Evolutionary conservation across 2,329 filamentous ascomycete genomes (phyloP), one percentile per base, ranked within the genome.

Genomic region (Fusarium pilosicola): DNA sequence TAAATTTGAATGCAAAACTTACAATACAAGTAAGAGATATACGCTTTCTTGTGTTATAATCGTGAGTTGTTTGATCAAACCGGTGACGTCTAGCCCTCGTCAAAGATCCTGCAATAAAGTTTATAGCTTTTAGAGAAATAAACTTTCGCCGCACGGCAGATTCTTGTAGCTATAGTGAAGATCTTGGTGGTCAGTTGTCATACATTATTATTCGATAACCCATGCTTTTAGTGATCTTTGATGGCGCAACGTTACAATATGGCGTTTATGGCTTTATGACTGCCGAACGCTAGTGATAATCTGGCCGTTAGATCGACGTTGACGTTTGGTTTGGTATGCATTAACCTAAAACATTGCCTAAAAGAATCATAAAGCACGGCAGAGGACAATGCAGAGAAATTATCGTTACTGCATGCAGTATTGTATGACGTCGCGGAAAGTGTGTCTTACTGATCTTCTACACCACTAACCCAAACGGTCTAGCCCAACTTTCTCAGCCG

Each of bases 1-100:
- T 17, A 3, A 3, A 9, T 4, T 8, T 3, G 1, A 30, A 11
- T 9, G 15, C 0, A 17, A 17, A 8, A 3, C 26, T 12, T 9
- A 3, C 10, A 30, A 22, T 17, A 8, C 9, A 4, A 48, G 20
- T 3, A 30, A 8, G 7, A 20, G 2, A 7, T 17, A 17, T 6
- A 22, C 22, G 26, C 20, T 45, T 48, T 20, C 7, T 26, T 26
- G 10, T 13, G 8, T 7, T 15, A 7, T 17, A 8, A 12, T 12
- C 26, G 5, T n/a, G 20, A 17, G 20, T n/a, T 17, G 0, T 12
- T 17, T 7, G 6, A 26, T n/a, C 3, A 30, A 30, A n/a, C 11
- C 46, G 11, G 14, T 17, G 14, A 30, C 15, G 7, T 18, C 28
- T 17, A 17, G 11, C 15, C 46, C 10, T n/a, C 0, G 14, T 10